Percentiles rank a stretch among this genome's conserved stretches.
These are phyloP conservation scores for Psilocybe azurescens DNA, from an alignment of 768 basidiomycete genomes.

Conservation along the genomic window DNA sequence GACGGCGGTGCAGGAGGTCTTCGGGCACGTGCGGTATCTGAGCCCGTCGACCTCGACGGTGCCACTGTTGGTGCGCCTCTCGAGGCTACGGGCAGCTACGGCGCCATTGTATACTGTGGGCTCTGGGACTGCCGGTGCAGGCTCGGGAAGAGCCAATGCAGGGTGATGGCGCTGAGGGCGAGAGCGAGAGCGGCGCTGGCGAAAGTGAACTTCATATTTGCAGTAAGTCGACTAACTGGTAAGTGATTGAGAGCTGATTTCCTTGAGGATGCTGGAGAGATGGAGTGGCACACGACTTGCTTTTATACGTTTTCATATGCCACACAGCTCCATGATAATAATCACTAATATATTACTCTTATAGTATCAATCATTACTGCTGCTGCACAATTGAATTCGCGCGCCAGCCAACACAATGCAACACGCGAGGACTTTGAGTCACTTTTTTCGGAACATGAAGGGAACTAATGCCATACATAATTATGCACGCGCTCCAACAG, in stretches of 20 bases:
- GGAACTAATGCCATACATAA: background rate
- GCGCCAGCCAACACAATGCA: background rate
- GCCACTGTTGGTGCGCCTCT: constrained; percentile 13
- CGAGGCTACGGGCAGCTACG: constrained; percentile 1
- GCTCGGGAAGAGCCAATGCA: constrained; percentile 12
- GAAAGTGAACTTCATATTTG: constrained; percentile 14
- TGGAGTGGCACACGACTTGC: background rate
- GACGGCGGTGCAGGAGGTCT: constrained; percentile 10
- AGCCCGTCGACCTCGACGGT: constrained; percentile 14
- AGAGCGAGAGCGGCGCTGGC: constrained; percentile 1
- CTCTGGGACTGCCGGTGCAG: constrained; percentile 7
- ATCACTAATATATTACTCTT: background rate
- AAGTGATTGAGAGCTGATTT: background rate
- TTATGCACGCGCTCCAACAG: background rate
- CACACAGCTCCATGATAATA: background rate
- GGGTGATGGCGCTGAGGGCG: constrained; percentile 8
- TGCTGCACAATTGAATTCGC: background rate
- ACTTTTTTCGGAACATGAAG: background rate
- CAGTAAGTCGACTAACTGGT: background rate
- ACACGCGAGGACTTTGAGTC: background rate
- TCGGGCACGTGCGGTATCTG: constrained; percentile 16
- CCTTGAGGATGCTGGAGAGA: background rate
- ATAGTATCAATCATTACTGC: background rate
- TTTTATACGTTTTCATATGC: background rate
- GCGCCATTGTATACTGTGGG: constrained; percentile 8